Evolutionary conservation across 129 eudicot genomes (phyloP), one percentile per base, ranked within the genome.

Genomic region (Calendula officinalis): DNA sequence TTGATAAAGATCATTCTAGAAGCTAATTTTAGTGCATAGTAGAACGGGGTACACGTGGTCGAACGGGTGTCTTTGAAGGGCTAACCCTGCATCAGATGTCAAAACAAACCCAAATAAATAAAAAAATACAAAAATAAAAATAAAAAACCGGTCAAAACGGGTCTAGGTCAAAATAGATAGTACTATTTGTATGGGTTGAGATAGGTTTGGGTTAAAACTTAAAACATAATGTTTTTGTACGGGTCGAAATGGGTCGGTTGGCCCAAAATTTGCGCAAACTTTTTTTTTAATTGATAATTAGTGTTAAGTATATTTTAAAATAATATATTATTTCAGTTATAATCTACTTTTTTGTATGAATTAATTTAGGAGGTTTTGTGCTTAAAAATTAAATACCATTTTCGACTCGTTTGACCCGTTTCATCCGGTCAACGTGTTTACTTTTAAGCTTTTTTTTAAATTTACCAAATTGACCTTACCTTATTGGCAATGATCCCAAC

Each of bases 21-120:
- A 42, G 60, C 74, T 48, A 60, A 35, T 0, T 5, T 73, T 60
- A 84, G 76, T 80, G 84, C 69, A 75, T 67, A 27, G 81, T 54
- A 36, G 78, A 58, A 22, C 92, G 88, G 34, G 88, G 84, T 60
- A 86, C 76, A 35, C 91, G 92, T 43, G 92, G 92, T 56, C 96
- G 84, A 51, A 88, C 92, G 0, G 96, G 96, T 47, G 94, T 88
- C 84, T 84, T 88, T 48, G 96, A 88, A 53, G 92, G 92, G 84
- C 96, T 88, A 69, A 88, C 89, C 86, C 94, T 88, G 88, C 68
- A 81, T 22, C 30, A 43, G 56, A 30, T 65, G 78, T 22, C 30
- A 43, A 63, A 30, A 71, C 5, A 0, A 30, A 22, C 9, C 54
- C 64, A 65, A n/a, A 63, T 56, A 8, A 37, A 3, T 8, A 30